A percentile compares a stretch with the other conserved stretches of the same genome.
Conservation (phyloP, 768 basidiomycete genomes). For the Naganishia vishniacii region DNA sequence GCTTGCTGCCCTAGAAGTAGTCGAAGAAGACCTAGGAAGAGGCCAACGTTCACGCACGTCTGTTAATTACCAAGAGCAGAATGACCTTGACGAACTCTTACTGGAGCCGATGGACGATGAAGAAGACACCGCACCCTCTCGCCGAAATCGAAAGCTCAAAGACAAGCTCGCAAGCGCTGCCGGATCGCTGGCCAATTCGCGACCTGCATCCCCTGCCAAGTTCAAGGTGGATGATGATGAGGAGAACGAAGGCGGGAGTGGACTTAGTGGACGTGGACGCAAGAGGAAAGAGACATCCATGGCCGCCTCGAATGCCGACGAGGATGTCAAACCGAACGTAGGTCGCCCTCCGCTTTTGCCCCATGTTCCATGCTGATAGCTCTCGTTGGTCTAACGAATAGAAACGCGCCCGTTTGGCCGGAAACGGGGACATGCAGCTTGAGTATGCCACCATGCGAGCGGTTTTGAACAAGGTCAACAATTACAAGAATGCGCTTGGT, state of each 20-base stretch:
- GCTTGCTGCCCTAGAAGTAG: constrained; percentile 46
- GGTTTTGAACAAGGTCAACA: constrained; percentile 31
- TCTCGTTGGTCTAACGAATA: neutral
- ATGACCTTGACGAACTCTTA: constrained; percentile 37
- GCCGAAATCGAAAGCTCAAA: constrained; percentile 31
- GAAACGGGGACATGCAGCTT: neutral
- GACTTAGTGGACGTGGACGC: neutral
- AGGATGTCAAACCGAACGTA: constrained; percentile 23
- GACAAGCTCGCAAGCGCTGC: constrained; percentile 18
- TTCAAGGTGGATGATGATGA: constrained; percentile 33
- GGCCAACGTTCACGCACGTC: constrained; percentile 73
- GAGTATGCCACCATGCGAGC: constrained; percentile 9
- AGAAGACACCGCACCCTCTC: constrained; percentile 38
- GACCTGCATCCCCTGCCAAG: constrained; percentile 20
- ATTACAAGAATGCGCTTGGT: constrained; percentile 34
- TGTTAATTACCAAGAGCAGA: constrained; percentile 64
- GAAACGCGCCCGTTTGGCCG: neutral
- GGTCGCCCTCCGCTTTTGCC: neutral
- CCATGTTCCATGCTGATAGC: neutral
- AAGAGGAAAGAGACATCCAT: constrained; percentile 12
- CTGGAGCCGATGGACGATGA: constrained; percentile 48
- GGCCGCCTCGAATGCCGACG: constrained; percentile 22
- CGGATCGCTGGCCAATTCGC: constrained; percentile 33
- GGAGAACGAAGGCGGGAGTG: constrained; percentile 33
- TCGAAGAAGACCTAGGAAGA: constrained; percentile 62